Base-by-base conservation (phyloP, 768 basidiomycete genomes). In the Leccinum uliginosum region DNA sequence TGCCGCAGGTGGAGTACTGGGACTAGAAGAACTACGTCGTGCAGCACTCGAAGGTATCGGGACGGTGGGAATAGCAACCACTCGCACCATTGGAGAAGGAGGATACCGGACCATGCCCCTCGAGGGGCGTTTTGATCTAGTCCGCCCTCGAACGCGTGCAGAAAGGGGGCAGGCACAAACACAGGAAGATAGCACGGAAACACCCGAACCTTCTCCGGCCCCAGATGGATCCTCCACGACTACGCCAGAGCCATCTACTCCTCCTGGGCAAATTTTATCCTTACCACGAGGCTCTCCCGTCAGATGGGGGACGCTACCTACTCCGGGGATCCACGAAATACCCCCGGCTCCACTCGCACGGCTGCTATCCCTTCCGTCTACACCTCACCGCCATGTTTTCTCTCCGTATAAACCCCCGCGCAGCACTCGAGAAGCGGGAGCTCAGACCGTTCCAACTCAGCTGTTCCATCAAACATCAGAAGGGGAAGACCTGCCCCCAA, bases 51-150 rank as follows among this genome's bases (percentile, higher is more conserved):
- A 67, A 40, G 71, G 70, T 43, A 71, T 68, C 62, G 61, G 48
- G 35, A 54, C 60, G 1, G 52, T 63, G 19, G 58, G 62, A 29
- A 49, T 60, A 3, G 40, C 53, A 17, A 23, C 35, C 27, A 47
- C 55, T 49, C 61, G 54, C 17, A 52, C 62, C 26, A 40, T 63
- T 14, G 80, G 79, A 6, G 83, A 88, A 66, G 92, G 91, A 32
- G 80, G 84, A 60, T 98, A 97, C 69, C 79, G 76, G 55, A 86
- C 82, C 51, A 72, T 98, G 73, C 95, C 95, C 15, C 76, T 97
- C 21, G 88, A 91, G 56, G 94, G 94, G 6, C 86, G 94, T 48
- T 78, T 95, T 54, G 93, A 96, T 67, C 77, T 98, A 63, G 88
- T 97, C 79, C 83, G 86, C 54, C 70, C 72, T 29, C 61, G 53